Percentiles rank a stretch among this genome's conserved stretches.
These are phyloP conservation scores for Exidia glandulosa DNA, from an alignment of 768 basidiomycete genomes.

Conservation along the genomic window DNA sequence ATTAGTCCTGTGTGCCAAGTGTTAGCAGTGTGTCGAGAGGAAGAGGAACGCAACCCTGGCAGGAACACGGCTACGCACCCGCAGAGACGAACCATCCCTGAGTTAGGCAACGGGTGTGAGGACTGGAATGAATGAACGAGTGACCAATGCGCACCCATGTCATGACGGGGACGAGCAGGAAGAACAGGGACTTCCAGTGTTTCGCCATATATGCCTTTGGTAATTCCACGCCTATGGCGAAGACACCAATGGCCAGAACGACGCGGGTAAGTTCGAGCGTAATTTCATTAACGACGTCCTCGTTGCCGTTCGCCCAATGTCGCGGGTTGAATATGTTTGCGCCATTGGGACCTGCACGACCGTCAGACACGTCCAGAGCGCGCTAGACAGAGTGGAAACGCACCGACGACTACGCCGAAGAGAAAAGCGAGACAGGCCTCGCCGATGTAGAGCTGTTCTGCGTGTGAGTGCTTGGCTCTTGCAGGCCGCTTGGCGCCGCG, in stretches of 20 bases:
- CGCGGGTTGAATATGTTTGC: slow-evolving; percentile 74
- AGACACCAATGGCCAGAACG: slow-evolving; percentile 92
- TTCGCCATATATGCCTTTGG: slow-evolving; percentile 88
- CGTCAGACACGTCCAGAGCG: slow-evolving; percentile 3
- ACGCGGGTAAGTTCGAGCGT: slow-evolving; percentile 86
- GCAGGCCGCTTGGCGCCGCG: background rate
- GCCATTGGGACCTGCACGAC: slow-evolving; percentile 56
- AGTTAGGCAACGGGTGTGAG: background rate
- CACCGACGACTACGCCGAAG: slow-evolving; percentile 77
- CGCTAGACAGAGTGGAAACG: slow-evolving; percentile 1
- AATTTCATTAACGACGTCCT: slow-evolving; percentile 50
- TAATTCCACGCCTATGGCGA: slow-evolving; percentile 95
- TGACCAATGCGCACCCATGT: slow-evolving; percentile 50
- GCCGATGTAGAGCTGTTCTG: slow-evolving; percentile 69
- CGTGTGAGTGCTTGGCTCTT: background rate
- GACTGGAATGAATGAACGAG: background rate
- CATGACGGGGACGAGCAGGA: slow-evolving; percentile 76
- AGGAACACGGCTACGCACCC: background rate
- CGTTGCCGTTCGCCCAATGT: slow-evolving; percentile 45
- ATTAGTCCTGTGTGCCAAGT: slow-evolving; percentile 67
- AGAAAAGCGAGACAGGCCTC: slow-evolving; percentile 95
- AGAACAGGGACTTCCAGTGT: slow-evolving; percentile 88
- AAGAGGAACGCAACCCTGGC: too few species aligned
- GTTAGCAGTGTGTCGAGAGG: background rate
- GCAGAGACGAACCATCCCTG: slow-evolving; percentile 94